Evolutionary conservation across 352 stramenopile species (phyloP), one percentile per base, ranked within the genome.

Genomic region (Phytophthora sp.): DNA sequence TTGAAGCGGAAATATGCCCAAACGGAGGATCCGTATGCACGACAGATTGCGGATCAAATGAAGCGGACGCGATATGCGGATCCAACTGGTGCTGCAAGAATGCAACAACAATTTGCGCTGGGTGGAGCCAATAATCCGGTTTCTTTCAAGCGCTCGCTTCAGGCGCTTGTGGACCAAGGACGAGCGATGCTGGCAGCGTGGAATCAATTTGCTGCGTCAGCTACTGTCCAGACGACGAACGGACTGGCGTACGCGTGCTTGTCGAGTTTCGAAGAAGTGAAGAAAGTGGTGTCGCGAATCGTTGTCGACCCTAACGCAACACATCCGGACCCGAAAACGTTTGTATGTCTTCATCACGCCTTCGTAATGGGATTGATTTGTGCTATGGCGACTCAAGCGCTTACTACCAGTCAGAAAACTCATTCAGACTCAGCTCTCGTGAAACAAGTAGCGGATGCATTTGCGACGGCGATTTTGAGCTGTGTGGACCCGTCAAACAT

Each of bases 281-380:
- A 94, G 31, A 88, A 89, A 50, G 78, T 80, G 13, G 77, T 90
- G 4, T 83, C 83, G 12, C 78, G 82, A n/a, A 71, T 93, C 24
- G 67, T 91, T 44, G 57, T 77, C 4, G 76, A 92, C 36, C 69
- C 82, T 7, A 83, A 63, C 27, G 66, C 73, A 12, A 59, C 61
- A 2, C 54, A 72, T 53, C 82, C 79, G 1, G 82, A 91, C 51
- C 64, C 62, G 0, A 79, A 75, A 45, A 90, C 83, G 2, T 93
- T 95, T 62, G 86, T 92, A 2, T 91, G 84, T 29, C 69, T 95
- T 1, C 88, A 95, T 38, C 88, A 95, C 42, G 81, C 86, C 3
- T 92, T 83, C 56, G 83, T 95, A 7, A 77, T 91, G 55, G 86
- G 84, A 36, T 58, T 95, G 20, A 79, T 95, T 35, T 93, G 82